These are phyloP conservation scores for Penicillium roqueforti DNA, from an alignment of 495 filamentous ascomycete genomes.

Conservation along the genomic window DNA sequence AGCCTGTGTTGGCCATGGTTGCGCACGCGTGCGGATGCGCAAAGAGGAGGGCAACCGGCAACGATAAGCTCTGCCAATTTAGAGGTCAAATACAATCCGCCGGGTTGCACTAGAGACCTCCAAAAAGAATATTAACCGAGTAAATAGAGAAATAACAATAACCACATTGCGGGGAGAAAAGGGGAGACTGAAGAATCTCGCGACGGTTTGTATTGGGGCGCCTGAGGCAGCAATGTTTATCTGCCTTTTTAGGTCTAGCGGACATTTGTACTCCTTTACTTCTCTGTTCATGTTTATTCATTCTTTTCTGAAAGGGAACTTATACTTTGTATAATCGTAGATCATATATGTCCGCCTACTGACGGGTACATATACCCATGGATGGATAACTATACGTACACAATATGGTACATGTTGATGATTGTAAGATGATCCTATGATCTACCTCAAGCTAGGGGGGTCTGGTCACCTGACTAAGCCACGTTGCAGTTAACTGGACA, in stretches of 20 bases:
- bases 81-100: neutral
- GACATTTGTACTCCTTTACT: too few relatives aligned
- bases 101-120: neutral
- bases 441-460: too few relatives aligned
- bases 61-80: neutral
- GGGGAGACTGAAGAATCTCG: slow-evolving; percentile 10
- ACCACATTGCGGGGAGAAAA: slow-evolving; percentile 3
- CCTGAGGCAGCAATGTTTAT: slow-evolving; percentile 30
- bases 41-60: slow-evolving; percentile 4
- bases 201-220: slow-evolving; percentile 2
- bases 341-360: too few relatives aligned
- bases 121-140: neutral
- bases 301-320: too few relatives aligned
- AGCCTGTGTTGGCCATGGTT: slow-evolving; percentile 36
- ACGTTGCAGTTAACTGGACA: too few relatives aligned
- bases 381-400: too few relatives aligned
- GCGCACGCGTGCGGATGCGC: slow-evolving; percentile 21
- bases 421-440: too few relatives aligned
- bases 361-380: too few relatives aligned
- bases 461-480: too few relatives aligned
- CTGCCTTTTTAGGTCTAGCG: slow-evolving; percentile 23
- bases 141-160: slow-evolving; percentile 21
- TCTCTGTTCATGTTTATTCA: too few relatives aligned
- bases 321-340: too few relatives aligned
- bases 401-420: too few relatives aligned